Percentiles rank a stretch among this genome's conserved stretches.
Evolutionary conservation across 768 basidiomycete species (phyloP).

Genomic region (Calvatia gigantea): DNA sequence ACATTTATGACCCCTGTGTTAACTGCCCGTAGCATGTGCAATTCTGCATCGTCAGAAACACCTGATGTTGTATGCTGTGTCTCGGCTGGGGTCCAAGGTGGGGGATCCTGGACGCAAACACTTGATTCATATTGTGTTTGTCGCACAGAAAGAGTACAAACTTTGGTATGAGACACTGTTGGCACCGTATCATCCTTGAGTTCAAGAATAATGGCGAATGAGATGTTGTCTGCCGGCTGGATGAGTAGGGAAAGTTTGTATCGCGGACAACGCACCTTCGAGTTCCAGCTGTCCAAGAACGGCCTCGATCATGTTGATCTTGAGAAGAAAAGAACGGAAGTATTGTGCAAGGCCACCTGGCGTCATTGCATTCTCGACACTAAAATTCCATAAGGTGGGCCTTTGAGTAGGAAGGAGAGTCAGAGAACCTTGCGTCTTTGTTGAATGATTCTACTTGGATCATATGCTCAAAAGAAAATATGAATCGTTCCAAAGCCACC

Average conservation of each 20-base stretch:
- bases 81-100: slow-evolving; percentile 79
- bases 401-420: neutral
- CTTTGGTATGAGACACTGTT: slow-evolving; percentile 45
- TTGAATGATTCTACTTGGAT: slow-evolving; percentile 66
- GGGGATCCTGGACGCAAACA: slow-evolving; percentile 45
- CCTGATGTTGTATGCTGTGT: slow-evolving; percentile 66
- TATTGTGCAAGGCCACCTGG: slow-evolving; percentile 62
- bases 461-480: slow-evolving; percentile 85
- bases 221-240: slow-evolving; percentile 51
- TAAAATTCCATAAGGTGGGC: slow-evolving; percentile 22
- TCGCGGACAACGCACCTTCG: slow-evolving; percentile 36
- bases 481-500: slow-evolving; percentile 82
- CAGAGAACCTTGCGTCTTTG: slow-evolving; percentile 60
- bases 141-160: slow-evolving; percentile 13
- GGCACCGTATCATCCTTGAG: slow-evolving; percentile 65
- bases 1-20: slow-evolving; percentile 84
- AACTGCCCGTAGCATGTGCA: slow-evolving; percentile 75
- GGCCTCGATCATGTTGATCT: slow-evolving; percentile 73
- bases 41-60: slow-evolving; percentile 59
- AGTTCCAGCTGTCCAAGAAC: slow-evolving; percentile 58
- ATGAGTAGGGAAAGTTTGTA: neutral
- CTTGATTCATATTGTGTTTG: neutral
- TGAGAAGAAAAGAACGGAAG: slow-evolving; percentile 81
- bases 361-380: slow-evolving; percentile 71
- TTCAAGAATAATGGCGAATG: slow-evolving; percentile 83